Evolutionary conservation across 1,284 basidiomycete species (phyloP).

Genomic region (Pterula multifida): DNA sequence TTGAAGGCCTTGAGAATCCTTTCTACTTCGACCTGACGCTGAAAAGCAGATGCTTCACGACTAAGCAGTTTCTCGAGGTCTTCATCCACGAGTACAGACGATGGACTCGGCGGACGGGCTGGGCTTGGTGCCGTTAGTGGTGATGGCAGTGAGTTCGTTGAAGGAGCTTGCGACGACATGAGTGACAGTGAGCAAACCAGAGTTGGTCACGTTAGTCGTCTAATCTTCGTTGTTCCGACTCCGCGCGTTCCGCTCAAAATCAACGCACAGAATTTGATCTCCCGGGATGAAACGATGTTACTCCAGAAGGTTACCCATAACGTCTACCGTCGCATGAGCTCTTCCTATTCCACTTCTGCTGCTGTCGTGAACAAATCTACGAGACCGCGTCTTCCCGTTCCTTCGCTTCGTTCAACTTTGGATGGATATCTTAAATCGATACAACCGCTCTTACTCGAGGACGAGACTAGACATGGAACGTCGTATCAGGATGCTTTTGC

Average conservation of each 20-base stretch:
- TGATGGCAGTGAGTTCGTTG: neutral
- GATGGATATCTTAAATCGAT: constrained; percentile 74
- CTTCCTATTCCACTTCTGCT: neutral
- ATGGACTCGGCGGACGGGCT: neutral
- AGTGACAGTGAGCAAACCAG: neutral
- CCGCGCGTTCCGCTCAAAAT: neutral
- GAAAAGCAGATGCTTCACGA: constrained; percentile 71
- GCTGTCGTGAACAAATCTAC: neutral
- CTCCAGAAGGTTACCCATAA: neutral
- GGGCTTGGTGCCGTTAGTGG: neutral
- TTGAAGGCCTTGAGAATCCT: constrained; percentile 78
- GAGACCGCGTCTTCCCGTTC: constrained; percentile 71
- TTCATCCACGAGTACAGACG: constrained; percentile 9
- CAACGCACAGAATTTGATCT: neutral
- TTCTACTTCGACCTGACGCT: constrained; percentile 75
- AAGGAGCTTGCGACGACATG: neutral
- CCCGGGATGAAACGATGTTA: neutral
- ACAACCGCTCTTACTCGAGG: constrained; percentile 70
- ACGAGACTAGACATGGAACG: constrained; percentile 47
- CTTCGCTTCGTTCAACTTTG: constrained; percentile 67
- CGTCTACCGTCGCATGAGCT: neutral
- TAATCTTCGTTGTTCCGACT: neutral
- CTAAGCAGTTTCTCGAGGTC: constrained; percentile 67
- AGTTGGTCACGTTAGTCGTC: neutral
- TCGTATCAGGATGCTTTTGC: constrained; percentile 46